Evolutionary conservation across 1,284 basidiomycete species (phyloP).

Genomic region (Rhodotorula sp.): DNA sequence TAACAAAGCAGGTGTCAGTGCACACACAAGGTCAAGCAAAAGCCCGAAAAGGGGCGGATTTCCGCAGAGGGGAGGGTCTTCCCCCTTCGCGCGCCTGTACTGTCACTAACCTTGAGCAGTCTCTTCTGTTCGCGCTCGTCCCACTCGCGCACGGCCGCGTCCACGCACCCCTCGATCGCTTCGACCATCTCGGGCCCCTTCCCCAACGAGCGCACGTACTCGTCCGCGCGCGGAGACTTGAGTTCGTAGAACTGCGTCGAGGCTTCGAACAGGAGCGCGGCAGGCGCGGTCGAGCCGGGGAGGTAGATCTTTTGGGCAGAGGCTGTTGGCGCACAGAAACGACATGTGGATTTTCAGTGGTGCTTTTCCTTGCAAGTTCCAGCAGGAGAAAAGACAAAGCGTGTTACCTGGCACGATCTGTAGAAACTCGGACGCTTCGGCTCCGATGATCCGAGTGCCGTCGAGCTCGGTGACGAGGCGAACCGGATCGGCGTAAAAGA

Average conservation of each 20-base stretch:
- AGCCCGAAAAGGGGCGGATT: no score
- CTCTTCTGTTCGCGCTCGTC: constrained; percentile 84
- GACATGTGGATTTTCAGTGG: not conserved
- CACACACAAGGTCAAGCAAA: no score
- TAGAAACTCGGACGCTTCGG: constrained; percentile 80
- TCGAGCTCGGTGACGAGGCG: constrained; percentile 82
- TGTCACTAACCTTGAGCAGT: constrained; percentile 69
- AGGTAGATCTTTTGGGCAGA: constrained; percentile 79
- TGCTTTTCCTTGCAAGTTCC: no score
- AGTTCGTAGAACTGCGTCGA: constrained; percentile 76
- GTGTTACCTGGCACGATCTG: constrained; percentile 81
- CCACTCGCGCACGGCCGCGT: constrained; percentile 90
- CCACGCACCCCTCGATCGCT: constrained; percentile 89
- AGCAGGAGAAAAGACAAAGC: constrained; percentile 30
- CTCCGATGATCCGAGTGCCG: constrained; percentile 77
- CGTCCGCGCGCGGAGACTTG: constrained; percentile 85
- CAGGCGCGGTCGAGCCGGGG: constrained; percentile 86
- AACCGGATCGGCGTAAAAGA: constrained; percentile 72
- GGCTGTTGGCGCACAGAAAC: constrained; percentile 52
- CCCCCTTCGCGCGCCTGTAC: no score
- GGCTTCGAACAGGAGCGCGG: constrained; percentile 89
- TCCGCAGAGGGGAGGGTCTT: no score
- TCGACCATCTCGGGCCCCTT: constrained; percentile 63
- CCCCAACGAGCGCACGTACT: constrained; percentile 78
- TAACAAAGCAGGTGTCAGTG: no score